A percentile compares a stretch with the other conserved stretches of the same genome.
Evolutionary conservation across 495 filamentous ascomycete genomes (phyloP).

Genomic region (Penicillium pulvis): DNA sequence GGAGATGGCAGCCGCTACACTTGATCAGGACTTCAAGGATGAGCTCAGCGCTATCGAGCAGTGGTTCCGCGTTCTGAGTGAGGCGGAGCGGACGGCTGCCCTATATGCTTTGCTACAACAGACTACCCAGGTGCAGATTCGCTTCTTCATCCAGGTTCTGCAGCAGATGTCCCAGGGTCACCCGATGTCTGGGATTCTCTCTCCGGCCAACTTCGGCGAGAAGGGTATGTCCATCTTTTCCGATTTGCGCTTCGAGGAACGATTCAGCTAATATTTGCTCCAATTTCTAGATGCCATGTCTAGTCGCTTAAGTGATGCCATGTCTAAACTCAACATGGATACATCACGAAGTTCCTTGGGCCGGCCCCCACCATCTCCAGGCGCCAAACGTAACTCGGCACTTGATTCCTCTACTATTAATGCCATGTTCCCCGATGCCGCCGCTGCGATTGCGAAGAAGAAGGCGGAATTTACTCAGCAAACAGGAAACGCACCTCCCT

Average conservation of each 20-base stretch:
- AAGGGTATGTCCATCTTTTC: conserved; percentile 64
- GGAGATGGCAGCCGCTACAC: conserved; percentile 96
- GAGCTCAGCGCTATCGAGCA: conserved; percentile 98
- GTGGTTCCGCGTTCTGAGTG: conserved; percentile 97
- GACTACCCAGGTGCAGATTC: conserved; percentile 97
- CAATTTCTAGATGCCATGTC: conserved; percentile 84
- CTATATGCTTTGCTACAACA: conserved; percentile 95
- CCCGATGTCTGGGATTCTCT: conserved; percentile 94
- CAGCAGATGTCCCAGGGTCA: conserved; percentile 98
- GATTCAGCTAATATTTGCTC: conserved; percentile 12
- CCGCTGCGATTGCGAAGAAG: conserved; percentile 94
- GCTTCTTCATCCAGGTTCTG: conserved; percentile 98
- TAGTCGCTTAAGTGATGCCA: conserved; percentile 93
- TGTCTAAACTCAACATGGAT: conserved; percentile 88
- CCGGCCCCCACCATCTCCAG: conserved; percentile 73
- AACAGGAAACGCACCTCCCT: conserved; percentile 84
- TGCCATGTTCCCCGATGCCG: conserved; percentile 98
- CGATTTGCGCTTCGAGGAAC: conserved; percentile 1
- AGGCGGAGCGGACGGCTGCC: conserved; percentile 93
- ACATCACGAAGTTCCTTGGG: conserved; percentile 84
- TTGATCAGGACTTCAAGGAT: conserved; percentile 99
- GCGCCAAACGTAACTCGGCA: conserved; percentile 85
- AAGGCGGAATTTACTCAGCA: conserved; percentile 96
- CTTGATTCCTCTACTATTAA: conserved; percentile 94
- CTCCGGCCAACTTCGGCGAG: conserved; percentile 90